phyloP scores from a whole-genome alignment of 306 rosid species.

The Gastrolobium bilobum region DNA sequence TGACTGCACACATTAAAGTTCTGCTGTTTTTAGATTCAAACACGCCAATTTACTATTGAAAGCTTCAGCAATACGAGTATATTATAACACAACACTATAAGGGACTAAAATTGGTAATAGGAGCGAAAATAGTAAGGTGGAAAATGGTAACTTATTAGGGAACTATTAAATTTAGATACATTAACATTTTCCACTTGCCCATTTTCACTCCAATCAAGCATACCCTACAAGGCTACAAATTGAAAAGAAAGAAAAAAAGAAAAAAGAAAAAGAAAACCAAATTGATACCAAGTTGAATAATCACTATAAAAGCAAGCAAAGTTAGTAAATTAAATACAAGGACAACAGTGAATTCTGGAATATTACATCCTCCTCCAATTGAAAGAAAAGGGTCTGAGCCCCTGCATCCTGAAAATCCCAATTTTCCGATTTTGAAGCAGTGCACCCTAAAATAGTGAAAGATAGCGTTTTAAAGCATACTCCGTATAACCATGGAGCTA shows the following conservation, averaged over 20 bases:
- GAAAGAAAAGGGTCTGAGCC: conserved; percentile 51
- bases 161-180: conserved; percentile 20
- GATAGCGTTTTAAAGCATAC: conserved; percentile 32
- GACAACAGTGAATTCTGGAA: conserved; percentile 12
- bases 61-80: conserved; percentile 46
- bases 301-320: not conserved
- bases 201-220: conserved; percentile 20
- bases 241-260: not conserved
- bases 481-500: not conserved
- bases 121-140: not conserved
- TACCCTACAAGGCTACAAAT: not conserved
- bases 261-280: too few relatives aligned
- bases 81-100: conserved; percentile 2
- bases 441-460: conserved; percentile 44
- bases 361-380: conserved; percentile 54
- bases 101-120: not conserved
- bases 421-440: conserved; percentile 44
- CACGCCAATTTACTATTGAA: conserved; percentile 62
- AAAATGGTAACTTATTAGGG: conserved; percentile 15
- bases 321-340: not conserved
- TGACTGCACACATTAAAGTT: conserved; percentile 82
- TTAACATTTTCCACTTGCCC: not conserved
- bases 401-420: conserved; percentile 43
- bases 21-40: conserved; percentile 87
- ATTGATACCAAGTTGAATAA: conserved; percentile 1